Evolutionary conservation across 495 filamentous ascomycete genomes (phyloP), one percentile per base, ranked within the genome.

Genomic region (Entonaema liquescens): DNA sequence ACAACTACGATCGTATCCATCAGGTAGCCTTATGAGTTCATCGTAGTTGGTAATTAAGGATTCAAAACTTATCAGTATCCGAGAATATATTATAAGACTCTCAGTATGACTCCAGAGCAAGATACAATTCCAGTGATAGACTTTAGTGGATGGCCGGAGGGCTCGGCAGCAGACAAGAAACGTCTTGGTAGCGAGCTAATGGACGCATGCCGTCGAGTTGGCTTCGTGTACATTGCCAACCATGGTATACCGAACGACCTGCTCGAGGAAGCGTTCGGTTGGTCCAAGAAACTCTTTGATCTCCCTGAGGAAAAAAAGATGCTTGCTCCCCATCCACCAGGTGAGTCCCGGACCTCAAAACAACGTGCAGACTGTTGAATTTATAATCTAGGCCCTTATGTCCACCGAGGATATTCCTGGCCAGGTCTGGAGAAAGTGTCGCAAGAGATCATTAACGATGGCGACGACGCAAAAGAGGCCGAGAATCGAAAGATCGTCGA

Each of bases 391-490:
- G 76, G 76, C 15, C 72, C 74, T 21, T 70, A 31, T 52, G 59
- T 78, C 7, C 89, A 91, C 72, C 82, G 90, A 47, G 89, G 90
- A 11, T 92, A 91, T 74, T 91, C 89, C 2, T 86, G 85, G 79
- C 84, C 86, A 0, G 88, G 89, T 5, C 76, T 88, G 38, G 89
- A 92, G 76, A 91, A 91, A 70, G 87, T 91, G 6, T 84, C 84
- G 4, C 87, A 91, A 67, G 81, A 83, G 12, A 83, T 86, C 59
- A 87, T 85, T 72, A 78, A 85, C 15, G 83, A 87, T 33, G 79
- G 82, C 13, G 71, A 81, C 17, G 76, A 79, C n/a, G 56, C 38
- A 15, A 76, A 68, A 29, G 69, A 71, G 40, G 68, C 65, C 12
- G 70, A 72, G 38, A 72, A 73, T 13, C 72, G 84, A 11, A 73